Evolutionary conservation across 2,329 filamentous ascomycete species (phyloP).

Genomic region (Ophiosphaerella korrae): DNA sequence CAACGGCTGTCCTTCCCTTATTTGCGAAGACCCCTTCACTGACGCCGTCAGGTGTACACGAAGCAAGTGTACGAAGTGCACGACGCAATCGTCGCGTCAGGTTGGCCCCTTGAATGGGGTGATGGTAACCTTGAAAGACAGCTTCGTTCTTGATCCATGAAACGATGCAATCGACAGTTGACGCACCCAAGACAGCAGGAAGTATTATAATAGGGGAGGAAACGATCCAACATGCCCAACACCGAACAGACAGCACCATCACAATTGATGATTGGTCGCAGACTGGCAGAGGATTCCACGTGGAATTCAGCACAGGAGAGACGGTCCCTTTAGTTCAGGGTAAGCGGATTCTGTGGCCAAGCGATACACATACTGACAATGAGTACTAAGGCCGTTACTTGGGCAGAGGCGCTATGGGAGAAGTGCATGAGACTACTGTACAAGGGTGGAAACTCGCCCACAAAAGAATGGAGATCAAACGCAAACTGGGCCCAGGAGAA

Average conservation of each 20-base stretch:
- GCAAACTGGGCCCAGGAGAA: constrained; percentile 14
- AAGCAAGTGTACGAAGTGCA: too few species aligned
- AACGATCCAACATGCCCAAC: too few species aligned
- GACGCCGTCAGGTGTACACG: too few species aligned
- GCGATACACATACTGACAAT: neutral
- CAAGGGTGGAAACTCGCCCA: constrained; percentile 20
- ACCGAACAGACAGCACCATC: constrained; percentile 1
- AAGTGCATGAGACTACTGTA: constrained; percentile 22
- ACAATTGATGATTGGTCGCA: constrained; percentile 20
- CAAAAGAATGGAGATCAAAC: constrained; percentile 20
- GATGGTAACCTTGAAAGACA: too few species aligned
- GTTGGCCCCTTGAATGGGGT: too few species aligned
- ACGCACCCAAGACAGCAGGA: too few species aligned
- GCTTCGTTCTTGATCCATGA: too few species aligned
- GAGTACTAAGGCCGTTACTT: constrained; percentile 9
- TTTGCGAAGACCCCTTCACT: too few species aligned
- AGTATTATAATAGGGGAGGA: too few species aligned
- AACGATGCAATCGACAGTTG: too few species aligned
- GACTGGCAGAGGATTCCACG: constrained; percentile 23
- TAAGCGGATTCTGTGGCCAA: neutral
- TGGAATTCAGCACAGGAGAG: constrained; percentile 22
- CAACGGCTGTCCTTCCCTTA: too few species aligned
- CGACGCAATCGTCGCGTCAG: too few species aligned
- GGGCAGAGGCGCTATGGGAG: constrained; percentile 23
- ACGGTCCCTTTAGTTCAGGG: constrained; percentile 17